These are phyloP conservation scores for Salix udensis DNA, from an alignment of 345 rosid species.

Conservation along the genomic window DNA sequence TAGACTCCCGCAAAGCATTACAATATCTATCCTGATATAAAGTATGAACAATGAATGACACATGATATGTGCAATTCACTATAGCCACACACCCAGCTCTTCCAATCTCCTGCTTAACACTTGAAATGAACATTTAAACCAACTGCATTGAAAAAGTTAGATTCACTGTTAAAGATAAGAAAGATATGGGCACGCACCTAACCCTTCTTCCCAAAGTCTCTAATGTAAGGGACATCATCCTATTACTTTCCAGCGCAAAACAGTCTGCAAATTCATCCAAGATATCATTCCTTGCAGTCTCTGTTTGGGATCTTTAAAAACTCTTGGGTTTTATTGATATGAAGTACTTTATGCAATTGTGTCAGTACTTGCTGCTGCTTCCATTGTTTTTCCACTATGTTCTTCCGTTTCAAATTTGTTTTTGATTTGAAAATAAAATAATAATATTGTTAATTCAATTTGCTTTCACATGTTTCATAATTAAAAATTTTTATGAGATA, in stretches of 20 bases:
- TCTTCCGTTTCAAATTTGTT: too few relatives aligned
- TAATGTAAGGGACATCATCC: background rate
- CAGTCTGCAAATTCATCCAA: background rate
- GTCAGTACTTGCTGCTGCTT: too few relatives aligned
- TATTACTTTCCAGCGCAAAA: background rate
- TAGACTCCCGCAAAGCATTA: background rate
- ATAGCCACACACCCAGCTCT: background rate
- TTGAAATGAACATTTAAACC: background rate
- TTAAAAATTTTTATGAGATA: too few relatives aligned
- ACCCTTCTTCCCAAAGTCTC: background rate
- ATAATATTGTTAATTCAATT: too few relatives aligned
- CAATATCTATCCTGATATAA: background rate
- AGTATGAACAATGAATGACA: background rate
- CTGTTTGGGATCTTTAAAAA: too few relatives aligned
- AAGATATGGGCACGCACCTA: background rate
- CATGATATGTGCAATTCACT: background rate
- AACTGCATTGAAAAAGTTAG: background rate
- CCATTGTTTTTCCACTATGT: too few relatives aligned
- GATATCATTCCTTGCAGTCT: too few relatives aligned
- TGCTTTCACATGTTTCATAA: too few relatives aligned
- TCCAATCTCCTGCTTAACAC: background rate
- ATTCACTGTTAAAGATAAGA: background rate
- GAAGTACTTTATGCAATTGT: too few relatives aligned
- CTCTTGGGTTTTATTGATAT: too few relatives aligned
- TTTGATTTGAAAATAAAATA: too few relatives aligned